Evolutionary conservation across 192 early-diverging fungal species (phyloP).

Genomic region (Coemansia sp.): DNA sequence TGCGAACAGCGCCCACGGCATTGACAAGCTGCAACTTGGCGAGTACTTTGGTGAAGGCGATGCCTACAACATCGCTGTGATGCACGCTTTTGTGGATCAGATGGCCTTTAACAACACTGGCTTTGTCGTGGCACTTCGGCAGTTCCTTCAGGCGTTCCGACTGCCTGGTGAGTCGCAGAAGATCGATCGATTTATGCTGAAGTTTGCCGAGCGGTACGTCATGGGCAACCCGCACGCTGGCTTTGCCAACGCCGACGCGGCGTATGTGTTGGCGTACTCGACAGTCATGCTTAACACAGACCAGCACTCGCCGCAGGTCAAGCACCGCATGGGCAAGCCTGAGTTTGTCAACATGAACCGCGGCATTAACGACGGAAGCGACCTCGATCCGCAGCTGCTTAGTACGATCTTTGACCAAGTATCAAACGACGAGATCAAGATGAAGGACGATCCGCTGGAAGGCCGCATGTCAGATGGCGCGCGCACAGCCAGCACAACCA

Average conservation of each 20-base stretch:
- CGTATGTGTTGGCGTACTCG: conserved; percentile 90
- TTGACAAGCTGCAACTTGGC: conserved; percentile 86
- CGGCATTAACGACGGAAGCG: conserved; percentile 84
- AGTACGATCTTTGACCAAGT: conserved; percentile 80
- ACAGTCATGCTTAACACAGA: conserved; percentile 95
- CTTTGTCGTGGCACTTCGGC: conserved; percentile 79
- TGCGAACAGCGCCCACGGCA: conserved; percentile 62
- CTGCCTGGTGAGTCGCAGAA: conserved; percentile 94
- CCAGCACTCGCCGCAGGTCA: conserved; percentile 83
- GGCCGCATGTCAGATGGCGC: conserved; percentile 35
- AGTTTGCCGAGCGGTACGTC: conserved; percentile 91
- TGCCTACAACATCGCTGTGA: conserved; percentile 85
- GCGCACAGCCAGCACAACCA: conserved; percentile 29
- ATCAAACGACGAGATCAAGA: conserved; percentile 78
- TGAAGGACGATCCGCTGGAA: conserved; percentile 79
- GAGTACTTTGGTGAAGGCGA: conserved; percentile 95
- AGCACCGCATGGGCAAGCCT: conserved; percentile 77
- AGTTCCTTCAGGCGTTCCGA: conserved; percentile 84
- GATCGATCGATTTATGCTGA: conserved; percentile 97
- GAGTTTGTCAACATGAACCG: conserved; percentile 92
- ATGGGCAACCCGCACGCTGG: conserved; percentile 72
- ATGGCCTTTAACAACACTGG: conserved; percentile 73
- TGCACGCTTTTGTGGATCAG: conserved; percentile 96
- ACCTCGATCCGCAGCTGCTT: conserved; percentile 75
- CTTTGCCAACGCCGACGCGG: conserved; percentile 91